These are phyloP conservation scores for Kwoniella sp. DNA, from an alignment of 768 basidiomycete species.

Conservation along the genomic window DNA sequence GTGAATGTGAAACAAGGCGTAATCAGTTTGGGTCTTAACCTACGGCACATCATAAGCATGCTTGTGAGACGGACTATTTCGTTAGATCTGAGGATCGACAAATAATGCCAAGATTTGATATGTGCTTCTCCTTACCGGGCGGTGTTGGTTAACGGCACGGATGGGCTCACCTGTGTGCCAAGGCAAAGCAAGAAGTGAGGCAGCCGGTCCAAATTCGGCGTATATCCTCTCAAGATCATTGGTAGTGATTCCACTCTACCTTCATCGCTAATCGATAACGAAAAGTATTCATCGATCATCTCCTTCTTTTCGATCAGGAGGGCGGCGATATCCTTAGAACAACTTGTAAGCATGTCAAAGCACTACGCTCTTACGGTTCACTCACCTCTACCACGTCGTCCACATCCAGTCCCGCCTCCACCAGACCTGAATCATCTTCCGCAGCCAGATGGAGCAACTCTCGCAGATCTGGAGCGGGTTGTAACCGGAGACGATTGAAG, in stretches of 20 bases:
- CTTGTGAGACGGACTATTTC: not conserved
- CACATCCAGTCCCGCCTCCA: conserved; percentile 62
- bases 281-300: conserved; percentile 93
- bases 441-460: conserved; percentile 78
- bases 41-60: too few species aligned
- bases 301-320: conserved; percentile 60
- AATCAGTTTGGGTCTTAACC: not conserved
- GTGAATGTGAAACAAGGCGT: conserved; percentile 51
- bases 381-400: conserved; percentile 72
- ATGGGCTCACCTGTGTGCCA: conserved; percentile 75
- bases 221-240: conserved; percentile 79
- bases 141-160: too few species aligned
- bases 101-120: not conserved
- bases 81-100: too few species aligned
- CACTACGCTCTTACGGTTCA: not conserved
- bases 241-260: conserved; percentile 79
- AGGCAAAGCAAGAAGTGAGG: conserved; percentile 88
- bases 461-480: conserved; percentile 75
- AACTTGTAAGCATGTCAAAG: too few species aligned
- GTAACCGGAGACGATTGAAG: conserved; percentile 72
- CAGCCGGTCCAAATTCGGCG: conserved; percentile 85
- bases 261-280: conserved; percentile 65
- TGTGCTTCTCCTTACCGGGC: not conserved
- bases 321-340: conserved; percentile 31
- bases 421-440: conserved; percentile 65